Conservation (phyloP, 257 asterid genomes). For the Lantana camara region DNA sequence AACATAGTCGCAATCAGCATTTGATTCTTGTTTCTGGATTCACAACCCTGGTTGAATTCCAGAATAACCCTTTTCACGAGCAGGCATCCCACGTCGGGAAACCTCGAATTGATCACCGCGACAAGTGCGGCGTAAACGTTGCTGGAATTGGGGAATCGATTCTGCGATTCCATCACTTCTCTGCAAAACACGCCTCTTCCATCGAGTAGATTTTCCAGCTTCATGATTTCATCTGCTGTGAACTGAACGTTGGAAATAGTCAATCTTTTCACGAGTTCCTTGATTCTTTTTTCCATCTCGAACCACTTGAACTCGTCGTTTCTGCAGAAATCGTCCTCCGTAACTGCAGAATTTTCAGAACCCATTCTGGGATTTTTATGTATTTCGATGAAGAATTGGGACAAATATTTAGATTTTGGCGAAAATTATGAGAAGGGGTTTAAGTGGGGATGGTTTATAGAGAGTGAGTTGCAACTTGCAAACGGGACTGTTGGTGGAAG, state of each 20-base stretch:
- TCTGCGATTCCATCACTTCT: constrained; percentile 38
- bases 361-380: not conserved
- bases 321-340: not conserved
- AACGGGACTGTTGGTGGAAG: not conserved
- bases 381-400: not conserved
- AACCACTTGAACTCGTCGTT: constrained; percentile 21
- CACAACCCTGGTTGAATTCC: constrained; percentile 26
- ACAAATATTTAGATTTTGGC: not conserved
- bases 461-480: too few species aligned
- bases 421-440: not conserved
- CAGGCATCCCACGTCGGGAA: constrained; percentile 36
- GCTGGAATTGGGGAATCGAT: constrained; percentile 13
- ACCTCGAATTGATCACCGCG: constrained; percentile 29
- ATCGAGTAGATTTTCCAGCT: constrained; percentile 3
- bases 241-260: constrained; percentile 12
- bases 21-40: not conserved
- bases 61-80: constrained; percentile 32
- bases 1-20: constrained; percentile 20
- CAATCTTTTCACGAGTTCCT: constrained; percentile 11
- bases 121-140: constrained; percentile 40
- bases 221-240: constrained; percentile 22
- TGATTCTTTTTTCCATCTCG: constrained; percentile 22
- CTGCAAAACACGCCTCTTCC: constrained; percentile 36
- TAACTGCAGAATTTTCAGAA: not conserved
- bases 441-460: not conserved